A percentile compares a stretch with the other conserved stretches of the same genome.
Evolutionary conservation across 31 red algal genomes (phyloP).

Genomic region (Porphyra umbilicalis): DNA sequence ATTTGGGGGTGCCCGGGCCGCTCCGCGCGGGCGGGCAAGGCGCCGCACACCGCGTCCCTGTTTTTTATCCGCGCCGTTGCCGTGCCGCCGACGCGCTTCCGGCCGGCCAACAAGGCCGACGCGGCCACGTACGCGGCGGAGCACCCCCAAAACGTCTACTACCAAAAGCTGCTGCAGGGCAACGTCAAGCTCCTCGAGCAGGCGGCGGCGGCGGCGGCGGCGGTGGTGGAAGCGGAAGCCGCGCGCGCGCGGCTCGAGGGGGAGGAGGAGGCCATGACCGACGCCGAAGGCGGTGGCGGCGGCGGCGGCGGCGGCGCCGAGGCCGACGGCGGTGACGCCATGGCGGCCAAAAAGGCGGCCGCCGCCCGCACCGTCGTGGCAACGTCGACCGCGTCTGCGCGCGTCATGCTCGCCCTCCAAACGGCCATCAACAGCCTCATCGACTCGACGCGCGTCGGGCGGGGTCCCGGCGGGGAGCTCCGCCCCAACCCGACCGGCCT

Average conservation of each 20-base stretch:
- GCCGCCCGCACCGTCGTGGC: slow-evolving; percentile 3
- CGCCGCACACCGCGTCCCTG: neutral
- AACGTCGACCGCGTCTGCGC: slow-evolving; percentile 17
- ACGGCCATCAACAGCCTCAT: slow-evolving; percentile 49
- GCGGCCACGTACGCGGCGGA: slow-evolving; percentile 34
- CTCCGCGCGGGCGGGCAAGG: neutral
- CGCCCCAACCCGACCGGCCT: slow-evolving; percentile 60
- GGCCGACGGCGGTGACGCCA: neutral
- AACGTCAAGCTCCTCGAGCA: slow-evolving; percentile 36
- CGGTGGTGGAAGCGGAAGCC: slow-evolving; percentile 1
- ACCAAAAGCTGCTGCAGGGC: slow-evolving; percentile 48
- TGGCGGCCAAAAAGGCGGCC: neutral
- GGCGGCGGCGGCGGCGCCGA: neutral
- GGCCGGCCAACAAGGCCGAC: slow-evolving; percentile 24
- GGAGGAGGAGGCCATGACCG: neutral
- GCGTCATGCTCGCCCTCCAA: slow-evolving; percentile 47
- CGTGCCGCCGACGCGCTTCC: slow-evolving; percentile 85
- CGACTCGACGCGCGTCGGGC: slow-evolving; percentile 28
- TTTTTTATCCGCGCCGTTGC: slow-evolving; percentile 68
- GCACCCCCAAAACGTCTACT: slow-evolving; percentile 93
- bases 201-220: slow-evolving; percentile 12
- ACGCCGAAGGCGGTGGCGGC: neutral
- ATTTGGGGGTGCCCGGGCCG: slow-evolving; percentile 59
- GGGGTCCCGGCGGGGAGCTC: neutral
- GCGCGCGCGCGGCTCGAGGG: neutral